These are phyloP conservation scores for Bolboschoenus planiculmis DNA, from an alignment of 176 grass and related monocot species.

Conservation along the genomic window DNA sequence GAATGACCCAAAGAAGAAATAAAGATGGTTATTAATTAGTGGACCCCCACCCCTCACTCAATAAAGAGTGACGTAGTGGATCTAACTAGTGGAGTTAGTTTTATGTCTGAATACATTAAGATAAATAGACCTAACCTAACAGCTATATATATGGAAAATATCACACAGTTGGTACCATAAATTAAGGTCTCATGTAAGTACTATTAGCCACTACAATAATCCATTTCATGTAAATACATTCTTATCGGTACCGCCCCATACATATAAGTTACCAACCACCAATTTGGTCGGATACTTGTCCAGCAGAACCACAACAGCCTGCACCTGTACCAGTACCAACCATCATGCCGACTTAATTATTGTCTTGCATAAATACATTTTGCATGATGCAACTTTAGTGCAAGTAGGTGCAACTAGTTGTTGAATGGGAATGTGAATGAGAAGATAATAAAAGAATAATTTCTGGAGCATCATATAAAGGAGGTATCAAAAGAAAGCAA, in stretches of 20 bases:
- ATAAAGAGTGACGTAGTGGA: not conserved
- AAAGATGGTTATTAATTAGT: not conserved
- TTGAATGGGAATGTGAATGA: not conserved
- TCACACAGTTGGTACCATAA: not conserved
- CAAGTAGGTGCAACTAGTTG: not conserved
- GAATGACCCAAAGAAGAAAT: no score
- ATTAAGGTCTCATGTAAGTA: not conserved
- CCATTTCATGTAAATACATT: not conserved
- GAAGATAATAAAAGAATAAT: not conserved
- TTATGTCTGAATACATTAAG: constrained; percentile 9
- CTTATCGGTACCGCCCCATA: not conserved
- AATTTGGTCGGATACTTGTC: not conserved
- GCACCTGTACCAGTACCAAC: not conserved
- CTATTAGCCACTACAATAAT: not conserved
- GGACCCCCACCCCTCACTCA: not conserved
- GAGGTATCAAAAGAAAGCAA: not conserved
- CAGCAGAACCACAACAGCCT: not conserved
- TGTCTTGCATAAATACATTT: not conserved
- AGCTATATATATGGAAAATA: constrained; percentile 1
- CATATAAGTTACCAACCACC: not conserved
- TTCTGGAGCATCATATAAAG: not conserved
- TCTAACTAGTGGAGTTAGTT: constrained; percentile 22
- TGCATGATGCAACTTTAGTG: not conserved
- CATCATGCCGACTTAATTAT: not conserved
- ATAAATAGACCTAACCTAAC: not conserved